phyloP scores from a whole-genome alignment of 2,329 filamentous ascomycete species.

The Botrytis elliptica region DNA sequence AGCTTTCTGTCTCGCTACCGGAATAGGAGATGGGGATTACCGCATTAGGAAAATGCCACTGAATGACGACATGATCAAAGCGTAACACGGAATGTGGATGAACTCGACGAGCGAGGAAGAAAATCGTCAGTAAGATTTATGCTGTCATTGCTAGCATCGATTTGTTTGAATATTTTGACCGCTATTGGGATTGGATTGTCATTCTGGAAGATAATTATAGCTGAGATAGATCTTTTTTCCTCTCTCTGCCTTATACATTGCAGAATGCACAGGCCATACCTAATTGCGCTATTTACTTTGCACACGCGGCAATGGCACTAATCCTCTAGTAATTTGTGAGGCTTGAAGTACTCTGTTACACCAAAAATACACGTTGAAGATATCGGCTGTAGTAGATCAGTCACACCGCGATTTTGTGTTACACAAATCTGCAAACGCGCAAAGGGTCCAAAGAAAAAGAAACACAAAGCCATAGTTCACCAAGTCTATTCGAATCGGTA shows the following conservation, averaged over 20 bases:
- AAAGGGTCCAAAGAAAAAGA: not conserved
- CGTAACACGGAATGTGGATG: no score
- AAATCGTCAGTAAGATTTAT: not conserved
- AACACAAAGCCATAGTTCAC: not conserved
- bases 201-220: not conserved
- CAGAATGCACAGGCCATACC: not conserved
- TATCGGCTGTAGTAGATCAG: not conserved
- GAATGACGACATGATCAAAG: not conserved
- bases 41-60: constrained; percentile 4
- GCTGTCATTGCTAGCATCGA: not conserved
- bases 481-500: not conserved
- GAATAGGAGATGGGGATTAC: not conserved
- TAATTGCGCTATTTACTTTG: not conserved
- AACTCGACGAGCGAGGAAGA: not conserved
- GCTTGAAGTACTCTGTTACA: not conserved
- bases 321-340: not conserved
- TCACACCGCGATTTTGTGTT: not conserved
- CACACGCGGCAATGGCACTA: not conserved
- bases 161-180: not conserved
- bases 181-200: not conserved
- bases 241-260: not conserved
- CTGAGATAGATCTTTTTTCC: not conserved
- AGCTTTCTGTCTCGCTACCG: not conserved
- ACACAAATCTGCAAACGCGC: not conserved
- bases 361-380: no score